A percentile compares a stretch with the other conserved stretches of the same genome.
Conservation (phyloP, 2,329 filamentous ascomycete genomes). For the Bipolaris oryzae region DNA sequence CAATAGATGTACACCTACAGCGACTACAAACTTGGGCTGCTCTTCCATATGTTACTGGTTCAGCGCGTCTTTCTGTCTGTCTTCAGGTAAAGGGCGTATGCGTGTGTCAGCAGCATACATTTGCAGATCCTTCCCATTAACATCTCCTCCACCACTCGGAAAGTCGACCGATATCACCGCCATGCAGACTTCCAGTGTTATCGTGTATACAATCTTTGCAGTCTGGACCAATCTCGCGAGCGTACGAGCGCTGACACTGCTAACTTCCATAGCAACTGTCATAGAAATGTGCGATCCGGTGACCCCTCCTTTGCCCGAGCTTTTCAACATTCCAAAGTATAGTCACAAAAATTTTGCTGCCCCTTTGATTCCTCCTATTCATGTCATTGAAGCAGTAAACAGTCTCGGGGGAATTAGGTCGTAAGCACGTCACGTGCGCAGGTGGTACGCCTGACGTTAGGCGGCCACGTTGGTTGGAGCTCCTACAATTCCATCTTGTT, state of each 20-base stretch:
- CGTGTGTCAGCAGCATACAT: too few relatives aligned
- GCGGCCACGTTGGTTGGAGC: not conserved
- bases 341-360: not conserved
- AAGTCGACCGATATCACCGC: not conserved
- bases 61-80: too few relatives aligned
- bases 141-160: not conserved
- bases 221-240: not conserved
- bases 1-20: too few relatives aligned
- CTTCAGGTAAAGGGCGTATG: too few relatives aligned
- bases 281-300: not conserved
- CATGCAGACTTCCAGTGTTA: too few relatives aligned
- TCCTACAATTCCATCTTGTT: not conserved
- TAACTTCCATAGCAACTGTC: not conserved
- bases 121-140: too few relatives aligned
- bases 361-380: not conserved
- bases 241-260: not conserved
- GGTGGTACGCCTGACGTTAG: not conserved
- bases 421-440: slow-evolving; percentile 8
- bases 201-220: too few relatives aligned
- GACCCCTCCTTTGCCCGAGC: not conserved
- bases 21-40: too few relatives aligned
- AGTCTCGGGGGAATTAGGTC: not conserved
- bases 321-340: not conserved
- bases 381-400: not conserved
- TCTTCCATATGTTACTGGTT: too few relatives aligned